phyloP scores from a whole-genome alignment of 306 rosid species.

The Citrullus amarus region DNA sequence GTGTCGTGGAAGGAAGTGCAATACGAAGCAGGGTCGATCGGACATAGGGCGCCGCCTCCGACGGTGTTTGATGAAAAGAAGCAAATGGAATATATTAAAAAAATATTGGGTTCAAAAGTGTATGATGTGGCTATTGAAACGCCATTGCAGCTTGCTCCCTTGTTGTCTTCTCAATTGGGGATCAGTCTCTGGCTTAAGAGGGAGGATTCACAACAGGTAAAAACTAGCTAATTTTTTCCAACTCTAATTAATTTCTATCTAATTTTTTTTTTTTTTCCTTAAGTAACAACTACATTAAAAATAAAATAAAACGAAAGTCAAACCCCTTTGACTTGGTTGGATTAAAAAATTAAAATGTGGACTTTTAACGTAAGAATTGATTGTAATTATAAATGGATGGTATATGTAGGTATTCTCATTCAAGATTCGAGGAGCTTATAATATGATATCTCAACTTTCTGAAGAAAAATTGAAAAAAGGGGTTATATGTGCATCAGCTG shows the following conservation, averaged over 20 bases:
- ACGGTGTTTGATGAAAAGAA: constrained; percentile 3
- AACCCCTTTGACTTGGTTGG: too few species aligned
- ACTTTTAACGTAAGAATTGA: too few species aligned
- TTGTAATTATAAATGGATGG: too few species aligned
- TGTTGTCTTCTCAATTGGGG: constrained; percentile 49
- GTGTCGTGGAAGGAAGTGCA: constrained; percentile 40
- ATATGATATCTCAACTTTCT: constrained; percentile 79
- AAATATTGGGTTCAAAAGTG: constrained; percentile 61
- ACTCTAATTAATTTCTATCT: too few species aligned
- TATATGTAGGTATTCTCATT: constrained; percentile 62
- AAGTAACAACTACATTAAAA: too few species aligned
- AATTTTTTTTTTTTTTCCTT: too few species aligned
- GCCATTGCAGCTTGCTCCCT: constrained; percentile 61
- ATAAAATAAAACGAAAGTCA: too few species aligned
- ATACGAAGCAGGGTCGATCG: constrained; percentile 58
- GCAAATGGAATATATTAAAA: constrained; percentile 47
- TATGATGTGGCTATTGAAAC: constrained; percentile 72
- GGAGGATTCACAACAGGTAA: constrained; percentile 69
- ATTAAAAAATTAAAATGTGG: too few species aligned
- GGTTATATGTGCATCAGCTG: constrained; percentile 90
- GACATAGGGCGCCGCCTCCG: constrained; percentile 36
- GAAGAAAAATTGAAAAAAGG: constrained; percentile 48
- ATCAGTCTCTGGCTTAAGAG: constrained; percentile 71
- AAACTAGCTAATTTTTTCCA: too few species aligned
- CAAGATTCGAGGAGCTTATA: constrained; percentile 93